A percentile compares a stretch with the other conserved stretches of the same genome.
These are phyloP conservation scores for Diaporthe batatas DNA, from an alignment of 2,329 filamentous ascomycete species.

Conservation along the genomic window DNA sequence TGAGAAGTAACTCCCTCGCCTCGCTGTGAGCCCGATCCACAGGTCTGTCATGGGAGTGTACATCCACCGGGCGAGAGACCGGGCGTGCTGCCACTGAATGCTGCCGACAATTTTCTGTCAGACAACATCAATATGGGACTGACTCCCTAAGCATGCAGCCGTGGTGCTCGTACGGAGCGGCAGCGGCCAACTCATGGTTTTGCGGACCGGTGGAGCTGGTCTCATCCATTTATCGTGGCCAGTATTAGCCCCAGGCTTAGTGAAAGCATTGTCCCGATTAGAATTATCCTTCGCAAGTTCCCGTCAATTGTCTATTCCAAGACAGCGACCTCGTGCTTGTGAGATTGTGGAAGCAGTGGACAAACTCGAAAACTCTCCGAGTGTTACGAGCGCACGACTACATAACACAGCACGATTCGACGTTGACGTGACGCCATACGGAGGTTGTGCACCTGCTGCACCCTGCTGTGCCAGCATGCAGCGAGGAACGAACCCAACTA, in stretches of 20 bases:
- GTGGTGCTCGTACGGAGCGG: slow-evolving; percentile 34
- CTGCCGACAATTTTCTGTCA: not conserved
- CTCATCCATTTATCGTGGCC: slow-evolving; percentile 1
- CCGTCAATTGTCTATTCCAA: not conserved
- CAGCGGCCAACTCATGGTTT: slow-evolving; percentile 6
- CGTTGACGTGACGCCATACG: slow-evolving; percentile 38
- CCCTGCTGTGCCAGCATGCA: slow-evolving; percentile 23
- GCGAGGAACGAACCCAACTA: slow-evolving; percentile 29
- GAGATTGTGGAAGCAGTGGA: slow-evolving; percentile 38
- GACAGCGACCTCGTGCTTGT: slow-evolving; percentile 35
- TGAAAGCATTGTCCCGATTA: slow-evolving; percentile 6
- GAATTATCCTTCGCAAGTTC: not conserved
- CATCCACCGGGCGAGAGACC: not conserved
- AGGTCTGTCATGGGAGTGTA: not conserved
- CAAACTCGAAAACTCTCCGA: slow-evolving; percentile 41
- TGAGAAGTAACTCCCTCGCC: not conserved
- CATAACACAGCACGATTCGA: slow-evolving; percentile 32
- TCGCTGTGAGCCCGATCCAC: not conserved
- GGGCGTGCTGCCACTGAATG: not conserved
- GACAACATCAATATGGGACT: slow-evolving; percentile 15
- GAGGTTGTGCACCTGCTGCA: slow-evolving; percentile 27
- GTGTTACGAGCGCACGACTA: slow-evolving; percentile 31
- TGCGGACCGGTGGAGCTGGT: slow-evolving; percentile 19
- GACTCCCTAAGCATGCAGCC: slow-evolving; percentile 35
- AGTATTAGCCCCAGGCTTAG: slow-evolving; percentile 5